Evolutionary conservation across 352 stramenopile species (phyloP).

Genomic region (Bremia lactucae): DNA sequence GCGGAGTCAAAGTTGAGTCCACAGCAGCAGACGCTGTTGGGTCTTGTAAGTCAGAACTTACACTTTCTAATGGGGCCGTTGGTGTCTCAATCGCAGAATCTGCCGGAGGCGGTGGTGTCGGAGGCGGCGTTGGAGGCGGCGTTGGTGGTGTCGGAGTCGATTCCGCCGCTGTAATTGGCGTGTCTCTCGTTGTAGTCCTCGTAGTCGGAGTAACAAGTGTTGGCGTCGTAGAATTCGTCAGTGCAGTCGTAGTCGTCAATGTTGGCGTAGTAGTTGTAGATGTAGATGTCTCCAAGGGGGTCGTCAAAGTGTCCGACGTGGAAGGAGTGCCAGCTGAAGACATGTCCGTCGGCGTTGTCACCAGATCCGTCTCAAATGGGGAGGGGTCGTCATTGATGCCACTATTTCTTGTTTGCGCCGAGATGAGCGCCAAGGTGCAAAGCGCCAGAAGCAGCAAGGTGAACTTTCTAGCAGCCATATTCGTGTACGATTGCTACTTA

Average conservation of each 20-base stretch:
- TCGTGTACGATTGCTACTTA: constrained; percentile 6
- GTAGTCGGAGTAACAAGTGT: constrained; percentile 8
- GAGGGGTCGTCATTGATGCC: constrained; percentile 4
- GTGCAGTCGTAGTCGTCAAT: constrained; percentile 8
- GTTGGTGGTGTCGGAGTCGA: constrained; percentile 3
- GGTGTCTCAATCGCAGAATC: constrained; percentile 9
- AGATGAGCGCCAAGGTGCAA: constrained; percentile 11
- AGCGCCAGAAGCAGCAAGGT: constrained; percentile 12
- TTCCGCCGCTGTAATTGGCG: constrained; percentile 6
- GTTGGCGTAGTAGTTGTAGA: constrained; percentile 15
- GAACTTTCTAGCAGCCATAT: constrained; percentile 14
- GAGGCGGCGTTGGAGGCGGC: constrained; percentile 5
- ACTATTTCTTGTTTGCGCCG: constrained; percentile 18
- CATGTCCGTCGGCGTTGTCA: constrained; percentile 6
- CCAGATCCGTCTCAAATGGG: neutral
- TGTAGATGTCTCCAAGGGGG: constrained; percentile 8
- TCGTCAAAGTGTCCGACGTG: constrained; percentile 14
- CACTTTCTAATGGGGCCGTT: constrained; percentile 2
- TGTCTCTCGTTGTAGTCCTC: neutral
- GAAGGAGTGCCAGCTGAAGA: constrained; percentile 1
- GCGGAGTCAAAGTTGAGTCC: constrained; percentile 27
- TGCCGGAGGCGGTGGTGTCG: constrained; percentile 2
- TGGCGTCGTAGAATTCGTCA: constrained; percentile 15
- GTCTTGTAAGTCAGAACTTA: constrained; percentile 16
- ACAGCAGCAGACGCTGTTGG: constrained; percentile 22